Conservation (phyloP, 768 basidiomycete species). For the Kwoniella dendrophila region DNA sequence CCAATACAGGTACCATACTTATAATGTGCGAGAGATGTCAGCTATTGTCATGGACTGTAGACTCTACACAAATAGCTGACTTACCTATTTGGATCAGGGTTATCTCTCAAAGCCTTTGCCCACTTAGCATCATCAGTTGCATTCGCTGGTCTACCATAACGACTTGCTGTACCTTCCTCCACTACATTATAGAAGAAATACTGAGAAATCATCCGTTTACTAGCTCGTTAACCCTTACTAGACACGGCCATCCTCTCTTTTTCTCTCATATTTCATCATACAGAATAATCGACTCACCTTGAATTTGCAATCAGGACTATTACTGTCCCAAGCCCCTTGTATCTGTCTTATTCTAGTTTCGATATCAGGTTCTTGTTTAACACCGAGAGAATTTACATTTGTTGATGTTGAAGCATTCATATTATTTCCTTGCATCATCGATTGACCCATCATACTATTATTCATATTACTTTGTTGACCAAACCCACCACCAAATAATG, state of each 20-base stretch:
- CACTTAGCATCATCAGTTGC: conserved; percentile 53
- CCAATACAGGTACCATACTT: conserved; percentile 54
- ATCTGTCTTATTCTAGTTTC: conserved; percentile 50
- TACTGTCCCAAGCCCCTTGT: conserved; percentile 49
- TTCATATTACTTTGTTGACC: conserved; percentile 17
- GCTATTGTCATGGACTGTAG: background rate
- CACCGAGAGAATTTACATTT: conserved; percentile 13
- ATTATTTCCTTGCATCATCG: conserved; percentile 3
- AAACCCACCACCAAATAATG: conserved; percentile 20
- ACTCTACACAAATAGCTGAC: conserved; percentile 9
- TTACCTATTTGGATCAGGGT: conserved; percentile 52
- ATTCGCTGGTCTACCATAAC: conserved; percentile 48
- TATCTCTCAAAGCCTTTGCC: conserved; percentile 50
- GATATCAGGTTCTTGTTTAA: conserved; percentile 40
- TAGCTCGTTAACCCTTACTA: no score
- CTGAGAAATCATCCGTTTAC: conserved; percentile 29
- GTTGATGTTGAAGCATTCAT: conserved; percentile 20
- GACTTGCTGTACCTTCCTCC: conserved; percentile 43
- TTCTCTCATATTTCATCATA: no score
- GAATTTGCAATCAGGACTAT: conserved; percentile 47
- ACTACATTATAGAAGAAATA: conserved; percentile 55
- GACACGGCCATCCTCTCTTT: no score
- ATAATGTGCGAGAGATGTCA: no score
- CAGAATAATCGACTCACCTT: conserved; percentile 46
- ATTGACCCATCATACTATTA: conserved; percentile 1